These are phyloP conservation scores for Canariomyces notabilis DNA, from an alignment of 2,329 filamentous ascomycete species.

Conservation along the genomic window DNA sequence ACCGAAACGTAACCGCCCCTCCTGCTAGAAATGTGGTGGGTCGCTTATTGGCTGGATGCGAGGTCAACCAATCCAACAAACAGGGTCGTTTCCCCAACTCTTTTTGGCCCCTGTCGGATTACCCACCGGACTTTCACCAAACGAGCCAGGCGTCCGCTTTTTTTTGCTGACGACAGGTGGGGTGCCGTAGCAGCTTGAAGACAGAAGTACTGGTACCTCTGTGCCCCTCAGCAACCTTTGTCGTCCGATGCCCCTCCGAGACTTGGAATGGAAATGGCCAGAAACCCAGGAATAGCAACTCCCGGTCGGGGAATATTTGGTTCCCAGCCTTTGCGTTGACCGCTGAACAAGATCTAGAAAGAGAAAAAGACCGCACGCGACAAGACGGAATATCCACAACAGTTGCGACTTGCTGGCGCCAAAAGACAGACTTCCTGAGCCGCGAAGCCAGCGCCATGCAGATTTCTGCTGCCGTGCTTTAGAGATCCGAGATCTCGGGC, in stretches of 20 bases:
- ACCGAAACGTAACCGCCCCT: constrained; percentile 5
- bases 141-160: constrained; percentile 13
- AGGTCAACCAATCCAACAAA: constrained; percentile 27
- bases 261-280: constrained; percentile 7
- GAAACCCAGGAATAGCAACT: no score
- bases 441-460: not conserved
- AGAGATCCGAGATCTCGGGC: constrained; percentile 8
- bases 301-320: no score
- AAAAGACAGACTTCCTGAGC: not conserved
- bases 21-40: constrained; percentile 18
- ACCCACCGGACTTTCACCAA: constrained; percentile 23
- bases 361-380: no score
- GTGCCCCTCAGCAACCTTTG: constrained; percentile 9
- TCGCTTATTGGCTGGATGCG: constrained; percentile 21
- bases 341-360: no score
- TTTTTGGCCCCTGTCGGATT: constrained; percentile 27
- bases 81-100: constrained; percentile 27
- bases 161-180: constrained; percentile 20
- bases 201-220: constrained; percentile 24
- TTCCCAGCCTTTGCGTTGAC: no score
- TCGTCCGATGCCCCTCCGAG: constrained; percentile 21
- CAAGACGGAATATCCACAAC: no score
- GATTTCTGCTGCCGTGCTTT: not conserved
- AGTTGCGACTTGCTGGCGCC: no score
- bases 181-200: constrained; percentile 14